Base-by-base conservation (phyloP, 306 rosid species). In the Sophora flavescens region DNA sequence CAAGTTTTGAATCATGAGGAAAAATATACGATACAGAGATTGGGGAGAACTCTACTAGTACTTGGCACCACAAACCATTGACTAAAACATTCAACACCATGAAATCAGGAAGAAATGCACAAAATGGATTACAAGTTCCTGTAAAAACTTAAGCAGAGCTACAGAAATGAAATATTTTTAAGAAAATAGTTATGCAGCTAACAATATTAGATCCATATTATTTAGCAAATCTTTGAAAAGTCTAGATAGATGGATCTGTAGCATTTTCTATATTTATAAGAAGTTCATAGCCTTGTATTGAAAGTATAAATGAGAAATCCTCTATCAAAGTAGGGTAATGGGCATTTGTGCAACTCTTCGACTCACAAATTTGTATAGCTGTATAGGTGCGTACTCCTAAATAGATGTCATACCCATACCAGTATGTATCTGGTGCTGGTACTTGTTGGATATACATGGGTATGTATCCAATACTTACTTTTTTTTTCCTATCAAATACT, bases 151-250 rank as follows among this genome's bases (percentile, higher is more conserved):
- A 36, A 22, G 22, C 22, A 22, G 22, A 28, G 75, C 70, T 64
- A 32, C 11, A 69, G 36, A 70, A 61, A 47, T 22, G 14, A 38
- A 73, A 67, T 58, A 60, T 22, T 72, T 44, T 28, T 71, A 69
- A 56, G 52, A 78, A 62, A 48, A 22, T 22, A 60, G 10, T 32
- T 53, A 38, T 52, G 47, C 47, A 38, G 10, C 33, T 75, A 53
- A 32, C 33, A 36, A 74, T 64, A 51, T 50, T 15, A 63, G 56
- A 58, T 57, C 59, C 54, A 9, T 44, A 32, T 69, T 13, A 75
- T 75, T 78, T 45, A 63, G 53, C 18, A 74, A 58, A 50, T 26
- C 17, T 65, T 47, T 57, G n/a, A 60, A 69, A 78, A 72, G 67
- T 13, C 11, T 35, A 48, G 32, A 50, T 13, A 15, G 74, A n/a